phyloP scores from a whole-genome alignment of 768 basidiomycete genomes.

The Leccinum subtestaceum region DNA sequence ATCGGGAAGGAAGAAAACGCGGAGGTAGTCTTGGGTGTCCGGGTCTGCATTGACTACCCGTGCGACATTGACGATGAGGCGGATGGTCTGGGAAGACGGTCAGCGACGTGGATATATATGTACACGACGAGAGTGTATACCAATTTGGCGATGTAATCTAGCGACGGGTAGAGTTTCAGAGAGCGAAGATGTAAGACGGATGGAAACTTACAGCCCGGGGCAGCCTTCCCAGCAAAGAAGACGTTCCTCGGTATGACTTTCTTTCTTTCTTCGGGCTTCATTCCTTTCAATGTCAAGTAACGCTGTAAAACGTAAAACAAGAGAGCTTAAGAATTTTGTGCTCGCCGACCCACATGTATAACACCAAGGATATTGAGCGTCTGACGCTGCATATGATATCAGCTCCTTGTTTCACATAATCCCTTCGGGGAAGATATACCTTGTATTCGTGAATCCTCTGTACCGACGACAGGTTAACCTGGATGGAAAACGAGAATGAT shows the following conservation, averaged over 20 bases:
- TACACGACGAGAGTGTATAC: constrained; percentile 34
- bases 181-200: background rate
- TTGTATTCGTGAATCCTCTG: constrained; percentile 93
- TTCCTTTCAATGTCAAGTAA: constrained; percentile 76
- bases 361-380: constrained; percentile 91
- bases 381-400: constrained; percentile 60
- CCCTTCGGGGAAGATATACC: constrained; percentile 33
- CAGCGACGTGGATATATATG: background rate
- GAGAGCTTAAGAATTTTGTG: background rate
- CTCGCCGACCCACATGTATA: constrained; percentile 58
- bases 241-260: constrained; percentile 82
- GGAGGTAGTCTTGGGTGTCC: constrained; percentile 83
- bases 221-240: constrained; percentile 98
- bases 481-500: background rate
- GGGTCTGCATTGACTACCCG: constrained; percentile 67
- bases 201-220: constrained; percentile 72
- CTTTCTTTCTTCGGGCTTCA: constrained; percentile 76
- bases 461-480: background rate
- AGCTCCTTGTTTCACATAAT: background rate
- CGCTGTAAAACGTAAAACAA: constrained; percentile 43
- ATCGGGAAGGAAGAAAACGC: constrained; percentile 93
- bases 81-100: constrained; percentile 62
- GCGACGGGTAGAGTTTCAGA: constrained; percentile 3
- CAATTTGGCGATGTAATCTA: constrained; percentile 90
- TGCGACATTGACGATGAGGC: constrained; percentile 89